Base-by-base conservation (phyloP, 2,329 filamentous ascomycete genomes). In the Curvularia eragrostidis region DNA sequence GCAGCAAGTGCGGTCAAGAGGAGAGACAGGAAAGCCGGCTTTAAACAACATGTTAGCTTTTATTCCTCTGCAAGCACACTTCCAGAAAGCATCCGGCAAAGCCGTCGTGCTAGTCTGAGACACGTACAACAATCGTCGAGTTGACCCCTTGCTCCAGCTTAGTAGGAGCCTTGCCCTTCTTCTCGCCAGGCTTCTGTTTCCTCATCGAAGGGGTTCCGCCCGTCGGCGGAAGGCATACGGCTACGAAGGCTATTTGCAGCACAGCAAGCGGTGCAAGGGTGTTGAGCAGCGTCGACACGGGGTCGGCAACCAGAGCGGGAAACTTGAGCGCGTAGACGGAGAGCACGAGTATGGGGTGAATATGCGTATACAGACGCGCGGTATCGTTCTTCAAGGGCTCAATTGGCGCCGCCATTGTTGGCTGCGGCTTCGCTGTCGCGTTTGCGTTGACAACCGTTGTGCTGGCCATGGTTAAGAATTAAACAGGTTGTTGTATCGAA, bases 11-110 rank as follows among this genome's bases (percentile, higher is more conserved):
- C 70, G 13, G 84, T 79, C 6, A 89, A 78, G 44, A 87, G 75
- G 30, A 94, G 84, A 7, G 90, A 89, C 56, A 93, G 81, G 64
- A 95, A 83, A 2, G 86, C 83, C 2, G 91, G 88, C 83, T 97
- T 21, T 51, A n/a, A 21, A 38, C 4, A 5, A 23, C 13, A 39
- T 7, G 32, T 60, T 24, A 54, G 49, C 39, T 34, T 3, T 19
- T 19, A 3, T 38, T 12, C 8, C 19, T 21, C n/a, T n/a, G 5
- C 4, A 13, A 24, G 5, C 4, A 34, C 13, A 24, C 28, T 34
- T 13, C 23, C 4, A 28, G 34, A 23, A 21, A 32, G 26, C n/a
- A 28, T 32, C 18, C 6, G 28, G 18, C 43, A 10, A 13, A 38
- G 34, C 34, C 19, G n/a, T 12, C 47, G 12, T 18, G 6, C 21